These are phyloP conservation scores for Fraxinus dipetala DNA, from an alignment of 305 asterid genomes.

Conservation along the genomic window DNA sequence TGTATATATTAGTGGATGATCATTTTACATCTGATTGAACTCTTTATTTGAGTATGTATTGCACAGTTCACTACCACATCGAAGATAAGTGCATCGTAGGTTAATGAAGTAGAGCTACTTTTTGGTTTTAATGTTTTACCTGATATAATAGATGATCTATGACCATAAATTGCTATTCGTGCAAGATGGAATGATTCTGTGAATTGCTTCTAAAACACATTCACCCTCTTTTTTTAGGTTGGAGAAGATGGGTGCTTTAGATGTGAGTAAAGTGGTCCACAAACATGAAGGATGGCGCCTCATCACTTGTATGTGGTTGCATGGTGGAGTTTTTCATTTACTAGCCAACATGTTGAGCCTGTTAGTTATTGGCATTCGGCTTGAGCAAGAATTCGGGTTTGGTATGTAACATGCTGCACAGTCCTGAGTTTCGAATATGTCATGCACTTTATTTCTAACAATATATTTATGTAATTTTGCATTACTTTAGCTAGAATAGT, in stretches of 20 bases:
- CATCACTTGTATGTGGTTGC: slow-evolving; percentile 56
- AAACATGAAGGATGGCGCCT: slow-evolving; percentile 59
- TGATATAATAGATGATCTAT: neutral
- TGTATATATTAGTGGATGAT: neutral
- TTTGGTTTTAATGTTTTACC: neutral
- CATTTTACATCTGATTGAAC: neutral
- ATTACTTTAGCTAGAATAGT: neutral
- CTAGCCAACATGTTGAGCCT: slow-evolving; percentile 57
- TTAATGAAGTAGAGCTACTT: neutral
- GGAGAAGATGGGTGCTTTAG: slow-evolving; percentile 57
- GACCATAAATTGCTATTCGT: neutral
- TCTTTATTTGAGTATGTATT: neutral
- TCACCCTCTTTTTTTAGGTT: slow-evolving; percentile 26
- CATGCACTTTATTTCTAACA: neutral
- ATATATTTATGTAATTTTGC: neutral
- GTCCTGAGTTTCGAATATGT: neutral
- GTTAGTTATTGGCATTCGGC: slow-evolving; percentile 46
- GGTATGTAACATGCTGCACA: slow-evolving; percentile 29
- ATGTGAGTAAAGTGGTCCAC: slow-evolving; percentile 43
- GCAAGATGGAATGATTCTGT: neutral
- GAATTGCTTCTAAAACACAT: slow-evolving; percentile 7
- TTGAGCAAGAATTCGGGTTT: slow-evolving; percentile 54
- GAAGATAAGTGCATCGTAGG: neutral
- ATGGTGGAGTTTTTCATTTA: slow-evolving; percentile 54
- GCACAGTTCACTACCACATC: neutral